Percentiles rank a stretch among this genome's conserved stretches.
These are phyloP conservation scores for Neltuma alba DNA, from an alignment of 306 rosid species.

Conservation along the genomic window DNA sequence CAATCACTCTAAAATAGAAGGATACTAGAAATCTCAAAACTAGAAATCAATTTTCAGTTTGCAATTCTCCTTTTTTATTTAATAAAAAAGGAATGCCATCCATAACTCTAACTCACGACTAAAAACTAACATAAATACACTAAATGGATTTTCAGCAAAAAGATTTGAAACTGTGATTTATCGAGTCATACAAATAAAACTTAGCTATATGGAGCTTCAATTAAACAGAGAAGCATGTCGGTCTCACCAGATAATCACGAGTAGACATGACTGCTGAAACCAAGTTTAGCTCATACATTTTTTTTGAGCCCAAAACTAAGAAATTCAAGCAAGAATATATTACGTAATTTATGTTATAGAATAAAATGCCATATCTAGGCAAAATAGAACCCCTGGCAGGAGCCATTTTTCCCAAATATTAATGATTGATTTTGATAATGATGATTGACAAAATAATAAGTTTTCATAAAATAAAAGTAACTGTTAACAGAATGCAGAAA, in stretches of 20 bases:
- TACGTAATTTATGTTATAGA: background rate
- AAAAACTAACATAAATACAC: background rate
- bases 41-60: background rate
- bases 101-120: background rate
- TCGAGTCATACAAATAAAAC: background rate
- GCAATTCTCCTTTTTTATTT: background rate
- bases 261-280: background rate
- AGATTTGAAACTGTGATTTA: background rate
- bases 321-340: background rate
- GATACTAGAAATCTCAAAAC: background rate
- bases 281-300: background rate
- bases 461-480: background rate
- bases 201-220: background rate
- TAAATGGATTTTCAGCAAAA: background rate
- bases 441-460: background rate
- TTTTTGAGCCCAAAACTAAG: background rate
- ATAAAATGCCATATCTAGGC: background rate
- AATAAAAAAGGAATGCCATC: constrained; percentile 2
- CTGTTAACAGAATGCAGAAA: background rate
- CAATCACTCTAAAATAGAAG: background rate
- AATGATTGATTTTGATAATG: background rate
- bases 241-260: background rate
- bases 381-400: background rate
- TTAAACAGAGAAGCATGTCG: background rate
- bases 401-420: background rate